Evolutionary conservation across 352 stramenopile genomes (phyloP).

Genomic region (Peronospora destructor): DNA sequence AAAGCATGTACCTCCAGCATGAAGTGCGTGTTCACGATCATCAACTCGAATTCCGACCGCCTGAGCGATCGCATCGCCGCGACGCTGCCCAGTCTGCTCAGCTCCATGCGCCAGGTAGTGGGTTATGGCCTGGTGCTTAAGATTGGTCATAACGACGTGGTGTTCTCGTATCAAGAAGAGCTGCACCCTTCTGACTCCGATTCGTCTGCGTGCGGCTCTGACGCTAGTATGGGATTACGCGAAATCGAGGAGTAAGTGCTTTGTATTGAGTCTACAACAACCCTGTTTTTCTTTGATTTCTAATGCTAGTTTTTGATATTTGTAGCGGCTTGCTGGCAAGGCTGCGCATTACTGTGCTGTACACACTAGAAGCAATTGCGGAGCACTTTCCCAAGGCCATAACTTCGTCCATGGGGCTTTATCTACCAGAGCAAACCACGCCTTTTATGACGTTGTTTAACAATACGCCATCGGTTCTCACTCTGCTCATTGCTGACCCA

Average conservation of each 20-base stretch:
- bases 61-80: conserved; percentile 54
- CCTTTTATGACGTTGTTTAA: conserved; percentile 82
- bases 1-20: conserved; percentile 82
- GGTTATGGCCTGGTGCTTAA: conserved; percentile 57
- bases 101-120: conserved; percentile 74
- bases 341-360: conserved; percentile 66
- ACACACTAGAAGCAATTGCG: conserved; percentile 62
- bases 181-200: conserved; percentile 61
- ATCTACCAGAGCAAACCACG: conserved; percentile 74
- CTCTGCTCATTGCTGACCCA: conserved; percentile 66
- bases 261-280: neutral
- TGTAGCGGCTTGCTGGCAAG: conserved; percentile 58
- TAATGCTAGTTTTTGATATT: conserved; percentile 3
- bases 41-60: conserved; percentile 58
- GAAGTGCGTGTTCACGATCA: conserved; percentile 83
- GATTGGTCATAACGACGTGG: conserved; percentile 42
- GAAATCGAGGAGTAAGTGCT: conserved; percentile 46
- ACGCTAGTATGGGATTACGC: conserved; percentile 30
- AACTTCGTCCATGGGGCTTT: conserved; percentile 71
- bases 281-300: neutral
- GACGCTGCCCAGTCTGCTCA: conserved; percentile 53
- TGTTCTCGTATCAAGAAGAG: conserved; percentile 53
- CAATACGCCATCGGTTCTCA: conserved; percentile 66
- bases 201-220: conserved; percentile 63
- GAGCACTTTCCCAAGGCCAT: conserved; percentile 61